Base-by-base conservation (phyloP, 1,284 basidiomycete species). In the Trichosporon coremiiforme region DNA sequence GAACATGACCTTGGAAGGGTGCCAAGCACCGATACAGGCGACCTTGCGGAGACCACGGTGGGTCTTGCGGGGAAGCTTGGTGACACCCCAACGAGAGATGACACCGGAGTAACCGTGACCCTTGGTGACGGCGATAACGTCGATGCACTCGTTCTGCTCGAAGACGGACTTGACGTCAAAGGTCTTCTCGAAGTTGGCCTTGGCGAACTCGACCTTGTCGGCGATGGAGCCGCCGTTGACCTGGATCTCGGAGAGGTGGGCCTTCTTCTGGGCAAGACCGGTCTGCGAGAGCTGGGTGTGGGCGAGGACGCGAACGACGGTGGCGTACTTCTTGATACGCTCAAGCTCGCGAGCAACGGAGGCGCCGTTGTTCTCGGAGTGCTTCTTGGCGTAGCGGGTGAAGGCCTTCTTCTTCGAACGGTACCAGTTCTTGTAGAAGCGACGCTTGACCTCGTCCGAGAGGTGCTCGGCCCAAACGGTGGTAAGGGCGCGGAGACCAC, bases 371-470 rank as follows among this genome's bases (percentile, higher is more conserved):
- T 94, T 92, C 86, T 98, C 96, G 70, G 95, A 92, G 85, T 97
- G 92, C 89, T 98, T 98, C 91, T 98, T 98, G 85, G 96, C 96
- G 86, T 98, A 83, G 81, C 86, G 86, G 81, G 96, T 98, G 90
- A 98, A 98, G 64, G 96, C 96, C 91, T 99, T 99, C 90, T 98
- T 99, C 93, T 99, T 99, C 73, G 94, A 96, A 80, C 94, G 91
- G 89, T 99, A 99, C 97, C 97, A 99, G 90, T 98, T 99, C 90
- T 96, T 98, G 92, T 98, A 98, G 92, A 99, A 98, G 81, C 97
- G 90, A 84, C 97, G 93, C 87, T 97, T 98, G 64, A 99, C 85
- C 85, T 98, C 96, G 81, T 89, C 88, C 67, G 85, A 87, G 68
- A 89, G 85, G 85, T 89, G 88, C 84, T 88, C 86, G 75, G 88